phyloP scores from a whole-genome alignment of 2,329 filamentous ascomycete species.

The Fonsecaea multimorphosa region DNA sequence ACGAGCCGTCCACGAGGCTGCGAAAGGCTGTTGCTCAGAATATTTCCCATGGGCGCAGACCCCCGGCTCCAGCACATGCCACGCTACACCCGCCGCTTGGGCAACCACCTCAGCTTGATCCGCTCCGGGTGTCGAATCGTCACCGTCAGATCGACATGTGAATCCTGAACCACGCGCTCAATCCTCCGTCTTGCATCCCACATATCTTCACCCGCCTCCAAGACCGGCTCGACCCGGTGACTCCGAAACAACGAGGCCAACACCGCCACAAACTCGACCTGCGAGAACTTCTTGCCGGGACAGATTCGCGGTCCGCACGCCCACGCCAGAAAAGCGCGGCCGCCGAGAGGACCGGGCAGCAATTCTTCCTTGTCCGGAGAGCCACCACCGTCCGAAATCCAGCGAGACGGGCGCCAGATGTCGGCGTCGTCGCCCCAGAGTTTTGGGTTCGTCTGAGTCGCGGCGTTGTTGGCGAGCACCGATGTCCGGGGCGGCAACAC shows the following conservation, averaged over 20 bases:
- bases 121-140: neutral
- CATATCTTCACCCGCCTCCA: neutral
- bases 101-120: neutral
- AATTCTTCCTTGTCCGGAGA: slow-evolving; percentile 36
- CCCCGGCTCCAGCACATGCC: no score
- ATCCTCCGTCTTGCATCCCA: neutral
- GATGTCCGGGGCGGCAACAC: slow-evolving; percentile 34
- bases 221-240: slow-evolving; percentile 35
- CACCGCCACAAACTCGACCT: slow-evolving; percentile 46
- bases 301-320: slow-evolving; percentile 41
- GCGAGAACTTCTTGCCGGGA: slow-evolving; percentile 45
- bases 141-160: neutral
- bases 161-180: neutral
- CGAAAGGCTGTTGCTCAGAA: no score
- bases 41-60: no score
- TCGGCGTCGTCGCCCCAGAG: slow-evolving; percentile 41
- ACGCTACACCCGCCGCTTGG: no score
- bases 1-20: no score
- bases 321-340: slow-evolving; percentile 41
- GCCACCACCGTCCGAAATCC: no score
- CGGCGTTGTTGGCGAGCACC: slow-evolving; percentile 36
- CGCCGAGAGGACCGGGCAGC: neutral
- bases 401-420: slow-evolving; percentile 44
- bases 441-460: slow-evolving; percentile 40
- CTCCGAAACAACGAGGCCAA: slow-evolving; percentile 49